Base-by-base conservation (phyloP, 1,284 basidiomycete genomes). In the Sporisorium iseilematis-ciliati region DNA sequence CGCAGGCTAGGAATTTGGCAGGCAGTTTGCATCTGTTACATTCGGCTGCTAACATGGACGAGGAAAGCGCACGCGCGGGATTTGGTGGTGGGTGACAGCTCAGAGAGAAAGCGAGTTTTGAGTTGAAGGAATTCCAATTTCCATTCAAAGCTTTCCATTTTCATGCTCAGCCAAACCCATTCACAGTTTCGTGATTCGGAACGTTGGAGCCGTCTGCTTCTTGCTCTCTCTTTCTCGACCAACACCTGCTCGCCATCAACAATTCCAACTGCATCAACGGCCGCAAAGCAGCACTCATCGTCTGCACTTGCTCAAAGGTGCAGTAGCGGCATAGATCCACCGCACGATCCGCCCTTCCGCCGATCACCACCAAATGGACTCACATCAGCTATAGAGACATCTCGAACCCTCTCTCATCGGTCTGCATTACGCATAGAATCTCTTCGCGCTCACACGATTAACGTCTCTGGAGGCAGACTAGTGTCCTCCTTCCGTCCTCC, bases 221-320 rank as follows among this genome's bases (percentile, higher is more conserved):
- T 18, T 8, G 25, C 12, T 16, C 31, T 51, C 38, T 53, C 31
- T 51, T 21, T 53, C 14, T 25, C n/a, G 23, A 16, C 10, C 42
- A 45, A 42, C 42, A 33, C 53, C 16, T 31, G 41, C 53, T 43
- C 25, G 23, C 33, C 53, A 31, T 45, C 53, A 46, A 46, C 12
- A 23, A 14, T 14, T 25, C 16, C 43, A 7, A 26, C 25, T 18
- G 5, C 43, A n/a, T n/a, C n/a, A 45, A 14, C 35, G 21, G n/a
- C 12, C 23, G 45, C 23, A 18, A 46, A 46, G 45, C 25, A 46
- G 25, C n/a, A 3, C 35, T 38, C 35, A 2, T 38, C 12, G 35
- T 38, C 35, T 38, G 35, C 12, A 38, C 14, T 16, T 16, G 14
- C 14, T 38, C 12, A 16, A 38, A 38, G 14, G 25, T 7, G 2